phyloP scores from a whole-genome alignment of 179 eudicot species.

The Pouteria campechiana region DNA sequence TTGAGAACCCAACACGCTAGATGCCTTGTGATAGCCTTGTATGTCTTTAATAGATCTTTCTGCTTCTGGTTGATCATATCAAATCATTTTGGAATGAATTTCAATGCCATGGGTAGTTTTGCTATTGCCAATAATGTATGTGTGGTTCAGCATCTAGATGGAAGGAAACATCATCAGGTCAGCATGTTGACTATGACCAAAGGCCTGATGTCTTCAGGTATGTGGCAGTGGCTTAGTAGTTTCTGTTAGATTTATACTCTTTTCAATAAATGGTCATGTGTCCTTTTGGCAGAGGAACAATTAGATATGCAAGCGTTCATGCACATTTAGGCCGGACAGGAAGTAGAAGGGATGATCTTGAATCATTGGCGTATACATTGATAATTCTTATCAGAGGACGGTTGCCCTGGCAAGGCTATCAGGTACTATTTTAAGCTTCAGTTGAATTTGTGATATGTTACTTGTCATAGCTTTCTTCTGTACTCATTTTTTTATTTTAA shows the following conservation, averaged over 20 bases:
- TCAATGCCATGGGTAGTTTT: background rate
- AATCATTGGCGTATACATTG: constrained; percentile 86
- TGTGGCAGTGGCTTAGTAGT: constrained; percentile 3
- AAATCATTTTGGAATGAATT: background rate
- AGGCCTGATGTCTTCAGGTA: constrained; percentile 97
- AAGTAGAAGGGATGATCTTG: constrained; percentile 91
- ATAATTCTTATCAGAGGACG: constrained; percentile 82
- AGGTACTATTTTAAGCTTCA: constrained; percentile 19
- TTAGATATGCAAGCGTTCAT: constrained; percentile 97
- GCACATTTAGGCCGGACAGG: constrained; percentile 97
- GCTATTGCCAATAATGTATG: constrained; percentile 9
- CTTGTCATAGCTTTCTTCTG: background rate
- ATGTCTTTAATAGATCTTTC: too few relatives aligned
- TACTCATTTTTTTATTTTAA: constrained; percentile 7
- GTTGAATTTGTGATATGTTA: background rate
- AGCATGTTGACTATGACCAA: constrained; percentile 93
- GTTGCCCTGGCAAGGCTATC: constrained; percentile 98
- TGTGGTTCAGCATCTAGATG: constrained; percentile 71
- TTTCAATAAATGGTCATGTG: background rate
- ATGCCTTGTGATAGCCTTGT: too few relatives aligned
- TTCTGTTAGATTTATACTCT: constrained; percentile 1
- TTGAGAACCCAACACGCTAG: too few relatives aligned
- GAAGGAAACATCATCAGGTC: constrained; percentile 81
- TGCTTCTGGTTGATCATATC: too few relatives aligned
- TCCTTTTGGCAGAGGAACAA: constrained; percentile 62